Base-by-base conservation (phyloP, 371 early-diverging fungal species). In the Encephalitozoon intestinalis region DNA sequence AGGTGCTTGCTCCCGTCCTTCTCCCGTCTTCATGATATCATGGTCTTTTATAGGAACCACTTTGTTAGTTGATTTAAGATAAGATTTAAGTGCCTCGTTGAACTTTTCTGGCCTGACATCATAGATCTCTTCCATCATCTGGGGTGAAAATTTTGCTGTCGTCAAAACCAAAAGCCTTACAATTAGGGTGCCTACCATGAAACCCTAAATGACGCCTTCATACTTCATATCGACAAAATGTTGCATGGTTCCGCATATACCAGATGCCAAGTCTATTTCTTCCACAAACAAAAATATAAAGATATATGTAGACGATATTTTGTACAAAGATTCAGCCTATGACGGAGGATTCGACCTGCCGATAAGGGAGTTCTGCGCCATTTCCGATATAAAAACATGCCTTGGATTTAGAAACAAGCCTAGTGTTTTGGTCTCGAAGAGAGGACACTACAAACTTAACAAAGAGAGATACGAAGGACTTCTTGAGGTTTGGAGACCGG, bases 11-110 rank as follows among this genome's bases (percentile, higher is more conserved):
- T 84, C 72, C 72, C 63, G 82, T 68, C 84, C 84, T 63, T 54
- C 63, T 15, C 81, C 69, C 7, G 84, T 82, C 64, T 84, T 84
- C 67, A 84, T 81, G 28, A 82, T 66, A 43, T 80, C 84, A 44
- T 46, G 54, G 11, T 84, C 72, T 52, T 64, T 54, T 34, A 81
- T 79, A 28, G 65, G 50, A 23, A 58, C 67, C 40, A 84, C 63
- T 9, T 76, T 65, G 49, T 76, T 76, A 28, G 79, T 81, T 18
- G 73, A 72, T 50, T 76, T 76, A 15, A 84, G 70, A 49, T 69
- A 37, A 25, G 64, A 67, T 21, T 78, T 68, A 6, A 84, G 67
- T 25, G 68, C 72, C 9, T 73, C 64, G 34, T 81, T 80, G 58
- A 82, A 79, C 40, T 54, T 63, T 41, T 44, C 64, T 73, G 82